phyloP scores from a whole-genome alignment of 2,329 filamentous ascomycete genomes.

The Fusarium camptoceras region DNA sequence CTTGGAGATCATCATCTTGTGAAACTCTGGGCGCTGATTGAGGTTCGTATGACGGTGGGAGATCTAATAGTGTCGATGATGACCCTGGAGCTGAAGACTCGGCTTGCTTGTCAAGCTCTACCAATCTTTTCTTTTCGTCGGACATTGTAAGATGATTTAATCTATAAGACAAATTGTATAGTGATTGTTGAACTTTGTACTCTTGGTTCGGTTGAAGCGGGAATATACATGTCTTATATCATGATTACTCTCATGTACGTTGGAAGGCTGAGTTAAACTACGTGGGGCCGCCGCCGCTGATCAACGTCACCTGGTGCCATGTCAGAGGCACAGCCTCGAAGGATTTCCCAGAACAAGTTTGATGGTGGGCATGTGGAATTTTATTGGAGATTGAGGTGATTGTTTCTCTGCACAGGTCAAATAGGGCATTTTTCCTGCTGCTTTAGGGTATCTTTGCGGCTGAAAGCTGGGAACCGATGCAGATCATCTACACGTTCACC shows the following conservation, averaged over 20 bases:
- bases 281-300: background rate
- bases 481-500: background rate
- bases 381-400: background rate
- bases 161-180: too few relatives aligned
- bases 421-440: background rate
- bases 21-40: background rate
- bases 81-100: background rate
- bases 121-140: background rate
- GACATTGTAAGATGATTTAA: background rate
- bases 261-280: background rate
- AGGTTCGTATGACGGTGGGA: constrained; percentile 19
- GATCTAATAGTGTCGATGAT: background rate
- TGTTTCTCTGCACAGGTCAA: too few relatives aligned
- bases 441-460: constrained; percentile 1
- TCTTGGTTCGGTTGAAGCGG: too few relatives aligned
- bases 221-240: background rate
- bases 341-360: background rate
- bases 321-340: constrained; percentile 8
- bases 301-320: background rate
- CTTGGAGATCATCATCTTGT: background rate
- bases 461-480: background rate
- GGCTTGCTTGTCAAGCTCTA: background rate
- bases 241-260: fast-evolving
- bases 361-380: background rate
- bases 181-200: too few relatives aligned